A percentile compares a stretch with the other conserved stretches of the same genome.
phyloP scores from a whole-genome alignment of 2,329 filamentous ascomycete species.

The Colletotrichum sp. region DNA sequence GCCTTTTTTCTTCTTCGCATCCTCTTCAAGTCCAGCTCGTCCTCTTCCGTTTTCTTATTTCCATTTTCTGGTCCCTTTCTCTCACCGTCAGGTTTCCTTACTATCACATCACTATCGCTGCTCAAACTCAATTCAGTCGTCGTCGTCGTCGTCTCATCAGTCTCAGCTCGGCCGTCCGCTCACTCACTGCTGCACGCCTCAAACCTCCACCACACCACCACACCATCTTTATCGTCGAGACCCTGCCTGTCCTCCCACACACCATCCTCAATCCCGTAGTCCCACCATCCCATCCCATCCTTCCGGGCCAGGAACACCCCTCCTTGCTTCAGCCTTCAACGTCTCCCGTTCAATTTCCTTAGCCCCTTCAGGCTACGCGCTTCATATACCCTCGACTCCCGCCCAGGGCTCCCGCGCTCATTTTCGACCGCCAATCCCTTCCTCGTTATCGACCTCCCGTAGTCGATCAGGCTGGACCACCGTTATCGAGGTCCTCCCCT shows the following conservation, averaged over 20 bases:
- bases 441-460: neutral
- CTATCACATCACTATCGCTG: neutral
- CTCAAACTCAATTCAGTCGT: neutral
- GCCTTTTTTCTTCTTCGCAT: neutral
- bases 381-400: slow-evolving; percentile 1
- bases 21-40: neutral
- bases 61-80: neutral
- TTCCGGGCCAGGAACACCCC: neutral
- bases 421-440: neutral
- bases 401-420: neutral
- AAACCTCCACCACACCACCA: neutral
- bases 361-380: neutral
- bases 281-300: neutral
- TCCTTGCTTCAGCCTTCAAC: neutral
- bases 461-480: neutral
- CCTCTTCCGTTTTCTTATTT: neutral
- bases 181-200: neutral
- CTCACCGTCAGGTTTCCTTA: neutral
- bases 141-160: neutral
- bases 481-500: neutral
- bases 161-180: neutral
- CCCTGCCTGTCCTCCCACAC: neutral
- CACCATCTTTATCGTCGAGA: neutral
- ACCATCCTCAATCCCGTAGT: neutral
- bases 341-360: neutral